phyloP scores from a whole-genome alignment of 163 green algal genomes.

The Chloromonas sp. region DNA sequence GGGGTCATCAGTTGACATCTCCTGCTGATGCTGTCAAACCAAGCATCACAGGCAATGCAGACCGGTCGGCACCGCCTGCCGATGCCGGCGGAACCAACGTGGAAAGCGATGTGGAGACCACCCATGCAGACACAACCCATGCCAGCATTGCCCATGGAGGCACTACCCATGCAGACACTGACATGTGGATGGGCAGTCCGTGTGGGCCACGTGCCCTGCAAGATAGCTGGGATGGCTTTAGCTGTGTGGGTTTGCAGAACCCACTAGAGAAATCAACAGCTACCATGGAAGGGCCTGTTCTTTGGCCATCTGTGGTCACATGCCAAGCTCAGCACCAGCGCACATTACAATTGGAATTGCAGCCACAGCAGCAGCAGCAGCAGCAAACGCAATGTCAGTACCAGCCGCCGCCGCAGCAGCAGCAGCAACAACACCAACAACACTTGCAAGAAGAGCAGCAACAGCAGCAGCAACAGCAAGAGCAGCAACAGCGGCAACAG shows the following conservation, averaged over 20 bases:
- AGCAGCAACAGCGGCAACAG: too few relatives aligned
- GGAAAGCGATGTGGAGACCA: too few relatives aligned
- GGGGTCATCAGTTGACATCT: not conserved
- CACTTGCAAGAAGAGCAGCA: not conserved
- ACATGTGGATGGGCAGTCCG: not conserved
- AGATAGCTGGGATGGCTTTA: not conserved
- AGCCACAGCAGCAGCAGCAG: not conserved
- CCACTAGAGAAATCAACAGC: not conserved
- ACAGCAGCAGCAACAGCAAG: not conserved
- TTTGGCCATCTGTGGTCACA: not conserved
- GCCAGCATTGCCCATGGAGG: not conserved
- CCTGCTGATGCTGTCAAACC: too few relatives aligned
- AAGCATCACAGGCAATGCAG: too few relatives aligned
- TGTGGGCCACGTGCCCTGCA: not conserved
- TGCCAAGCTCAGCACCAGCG: not conserved
- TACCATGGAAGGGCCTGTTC: not conserved
- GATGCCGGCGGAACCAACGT: too few relatives aligned
- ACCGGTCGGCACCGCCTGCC: too few relatives aligned
- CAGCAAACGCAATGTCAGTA: not conserved
- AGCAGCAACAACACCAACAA: conserved; percentile 4
- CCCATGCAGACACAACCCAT: too few relatives aligned
- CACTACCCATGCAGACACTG: not conserved
- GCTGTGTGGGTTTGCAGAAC: not conserved
- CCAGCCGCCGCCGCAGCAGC: not conserved
- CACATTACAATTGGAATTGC: not conserved